These are phyloP conservation scores for Backusella tarrabulga DNA, from an alignment of 192 early-diverging fungal species.

Conservation along the genomic window DNA sequence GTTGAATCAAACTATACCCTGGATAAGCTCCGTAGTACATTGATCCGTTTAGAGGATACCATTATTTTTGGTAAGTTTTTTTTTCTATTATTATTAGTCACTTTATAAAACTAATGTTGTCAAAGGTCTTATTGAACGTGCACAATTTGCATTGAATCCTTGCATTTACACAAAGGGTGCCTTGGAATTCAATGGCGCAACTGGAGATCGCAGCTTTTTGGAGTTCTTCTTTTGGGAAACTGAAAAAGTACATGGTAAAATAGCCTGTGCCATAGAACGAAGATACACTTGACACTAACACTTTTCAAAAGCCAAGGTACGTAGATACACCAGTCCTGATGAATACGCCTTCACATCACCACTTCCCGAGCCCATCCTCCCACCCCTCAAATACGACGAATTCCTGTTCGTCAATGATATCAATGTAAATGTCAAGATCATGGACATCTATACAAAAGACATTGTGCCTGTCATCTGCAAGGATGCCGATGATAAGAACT, in stretches of 20 bases:
- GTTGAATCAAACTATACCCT: slow-evolving; percentile 12
- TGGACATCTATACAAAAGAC: slow-evolving; percentile 77
- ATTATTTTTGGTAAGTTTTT: slow-evolving; percentile 76
- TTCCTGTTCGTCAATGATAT: slow-evolving; percentile 74
- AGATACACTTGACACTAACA: too few relatives aligned
- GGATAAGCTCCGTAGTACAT: slow-evolving; percentile 61
- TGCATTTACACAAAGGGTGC: slow-evolving; percentile 72
- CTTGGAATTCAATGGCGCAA: slow-evolving; percentile 62
- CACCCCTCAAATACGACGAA: slow-evolving; percentile 76
- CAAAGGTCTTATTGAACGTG: slow-evolving; percentile 88
- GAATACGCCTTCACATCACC: slow-evolving; percentile 89
- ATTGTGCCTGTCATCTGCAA: slow-evolving; percentile 79
- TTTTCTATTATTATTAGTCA: too few relatives aligned
- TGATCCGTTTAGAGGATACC: slow-evolving; percentile 95
- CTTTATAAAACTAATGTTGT: neutral
- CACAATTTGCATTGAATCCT: slow-evolving; percentile 85
- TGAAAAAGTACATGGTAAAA: slow-evolving; percentile 82
- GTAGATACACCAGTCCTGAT: slow-evolving; percentile 87
- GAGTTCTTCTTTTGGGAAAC: slow-evolving; percentile 90
- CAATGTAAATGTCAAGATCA: slow-evolving; percentile 86
- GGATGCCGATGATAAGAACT: slow-evolving; percentile 82
- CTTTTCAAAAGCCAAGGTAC: slow-evolving; percentile 47
- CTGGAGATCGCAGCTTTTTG: slow-evolving; percentile 74
- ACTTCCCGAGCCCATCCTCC: slow-evolving; percentile 86
- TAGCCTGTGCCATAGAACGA: too few relatives aligned